These are phyloP conservation scores for Mentha longifolia DNA, from an alignment of 257 asterid species.

Conservation along the genomic window DNA sequence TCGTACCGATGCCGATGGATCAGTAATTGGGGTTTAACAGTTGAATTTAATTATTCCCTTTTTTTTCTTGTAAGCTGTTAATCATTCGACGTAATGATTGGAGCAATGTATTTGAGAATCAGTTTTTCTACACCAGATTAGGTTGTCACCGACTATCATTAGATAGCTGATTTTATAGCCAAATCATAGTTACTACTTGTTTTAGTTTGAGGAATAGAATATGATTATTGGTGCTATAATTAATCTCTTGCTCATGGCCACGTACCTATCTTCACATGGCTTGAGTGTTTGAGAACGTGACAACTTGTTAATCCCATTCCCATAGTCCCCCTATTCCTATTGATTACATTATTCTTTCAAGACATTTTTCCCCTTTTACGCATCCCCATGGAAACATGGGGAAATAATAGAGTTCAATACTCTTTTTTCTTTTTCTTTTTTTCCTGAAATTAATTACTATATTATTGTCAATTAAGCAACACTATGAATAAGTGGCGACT, in stretches of 20 bases:
- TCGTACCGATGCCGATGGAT: no score
- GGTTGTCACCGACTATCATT: not conserved
- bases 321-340: not conserved
- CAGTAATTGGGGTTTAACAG: no score
- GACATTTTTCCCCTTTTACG: not conserved
- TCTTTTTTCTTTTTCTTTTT: no score
- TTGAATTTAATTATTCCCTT: not conserved
- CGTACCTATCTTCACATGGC: constrained; percentile 28
- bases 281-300: not conserved
- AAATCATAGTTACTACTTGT: not conserved
- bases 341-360: not conserved
- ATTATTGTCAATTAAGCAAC: not conserved
- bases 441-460: no score
- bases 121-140: not conserved
- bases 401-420: not conserved
- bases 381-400: not conserved
- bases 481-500: not conserved
- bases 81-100: constrained; percentile 25
- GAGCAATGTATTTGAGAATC: not conserved
- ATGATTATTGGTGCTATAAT: not conserved
- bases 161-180: not conserved
- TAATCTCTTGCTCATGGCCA: constrained; percentile 21
- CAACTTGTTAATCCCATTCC: not conserved
- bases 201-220: no score
- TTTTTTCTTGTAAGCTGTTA: not conserved